phyloP scores from a whole-genome alignment of 305 asterid species.

The Petunia hybrid region DNA sequence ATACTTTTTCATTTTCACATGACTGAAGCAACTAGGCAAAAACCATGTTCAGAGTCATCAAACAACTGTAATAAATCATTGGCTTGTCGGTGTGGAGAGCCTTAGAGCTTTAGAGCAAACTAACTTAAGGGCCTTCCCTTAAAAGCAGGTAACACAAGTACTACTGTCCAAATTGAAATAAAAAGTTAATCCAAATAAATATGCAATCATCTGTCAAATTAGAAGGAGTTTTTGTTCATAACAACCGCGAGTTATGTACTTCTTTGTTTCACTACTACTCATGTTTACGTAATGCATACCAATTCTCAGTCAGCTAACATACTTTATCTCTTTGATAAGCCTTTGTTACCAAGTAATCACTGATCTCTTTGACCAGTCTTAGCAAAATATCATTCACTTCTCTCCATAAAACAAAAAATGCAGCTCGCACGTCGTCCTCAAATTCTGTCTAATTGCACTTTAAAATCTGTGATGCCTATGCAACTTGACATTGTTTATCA shows the following conservation, averaged over 20 bases:
- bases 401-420: neutral
- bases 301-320: neutral
- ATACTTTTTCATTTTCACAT: neutral
- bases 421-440: neutral
- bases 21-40: conserved; percentile 18
- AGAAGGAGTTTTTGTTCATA: conserved; percentile 8
- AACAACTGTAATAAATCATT: neutral
- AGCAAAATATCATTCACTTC: neutral
- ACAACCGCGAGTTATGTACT: neutral
- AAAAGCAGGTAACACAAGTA: neutral
- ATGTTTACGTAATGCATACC: neutral
- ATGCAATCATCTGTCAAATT: conserved; percentile 15
- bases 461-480: neutral
- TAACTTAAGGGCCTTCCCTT: neutral
- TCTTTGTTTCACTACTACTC: neutral
- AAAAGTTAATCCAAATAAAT: neutral
- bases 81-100: neutral
- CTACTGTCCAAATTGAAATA: conserved; percentile 11
- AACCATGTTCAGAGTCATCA: too few species aligned
- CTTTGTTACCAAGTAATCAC: neutral
- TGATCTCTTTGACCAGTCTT: conserved; percentile 17
- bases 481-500: conserved; percentile 12
- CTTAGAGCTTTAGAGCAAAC: neutral
- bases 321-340: conserved; percentile 20
- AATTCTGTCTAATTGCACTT: neutral